Evolutionary conservation across 2,329 filamentous ascomycete species (phyloP), one percentile per base, ranked within the genome.

Genomic region (Diplodia intermedia): DNA sequence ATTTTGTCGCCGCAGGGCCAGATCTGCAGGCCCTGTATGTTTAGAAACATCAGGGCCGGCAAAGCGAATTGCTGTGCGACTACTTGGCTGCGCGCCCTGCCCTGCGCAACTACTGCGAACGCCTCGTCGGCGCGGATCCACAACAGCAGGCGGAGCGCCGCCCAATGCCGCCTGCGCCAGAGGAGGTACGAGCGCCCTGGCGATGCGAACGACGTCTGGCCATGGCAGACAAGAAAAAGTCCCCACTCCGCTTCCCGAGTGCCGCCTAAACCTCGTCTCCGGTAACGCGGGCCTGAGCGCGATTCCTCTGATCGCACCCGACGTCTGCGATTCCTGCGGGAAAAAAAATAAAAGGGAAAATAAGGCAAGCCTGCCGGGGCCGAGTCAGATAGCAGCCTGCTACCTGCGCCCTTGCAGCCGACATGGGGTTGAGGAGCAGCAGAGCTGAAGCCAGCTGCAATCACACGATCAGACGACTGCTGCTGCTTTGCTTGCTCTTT

Each of bases 211-310:
- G 56, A 60, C 56, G 56, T 60, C 56, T 47, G 56, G 54, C 54
- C 54, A 33, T 54, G 26, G 29, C 52, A 33, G 26, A 36, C 33
- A 20, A 14, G 7, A 29, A 15, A 55, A 15, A n/a, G 53, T 60
- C 56, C 56, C 56, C 38, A 47, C 56, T 60, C 56, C 36, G 38
- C 56, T 47, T 60, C 38, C 57, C 57, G 57, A 61, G 57, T 49
- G 40, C 40, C 57, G 57, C 36, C 40, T 50, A 50, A 61, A 33
- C 57, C 57, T 61, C 57, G 57, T 61, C 57, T 61, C 57, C 57
- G 40, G 12, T n/a, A 29, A 33, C 57, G 57, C 57, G 57, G 57
- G 38, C 38, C 38, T 40, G 12, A n/a, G 52, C 52, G 33, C 31
- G 33, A 20, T 20, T 23, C 23, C 36, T 61, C 57, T 49, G 40